Evolutionary conservation across 148 eudicot genomes (phyloP).

Genomic region (Silene conica): DNA sequence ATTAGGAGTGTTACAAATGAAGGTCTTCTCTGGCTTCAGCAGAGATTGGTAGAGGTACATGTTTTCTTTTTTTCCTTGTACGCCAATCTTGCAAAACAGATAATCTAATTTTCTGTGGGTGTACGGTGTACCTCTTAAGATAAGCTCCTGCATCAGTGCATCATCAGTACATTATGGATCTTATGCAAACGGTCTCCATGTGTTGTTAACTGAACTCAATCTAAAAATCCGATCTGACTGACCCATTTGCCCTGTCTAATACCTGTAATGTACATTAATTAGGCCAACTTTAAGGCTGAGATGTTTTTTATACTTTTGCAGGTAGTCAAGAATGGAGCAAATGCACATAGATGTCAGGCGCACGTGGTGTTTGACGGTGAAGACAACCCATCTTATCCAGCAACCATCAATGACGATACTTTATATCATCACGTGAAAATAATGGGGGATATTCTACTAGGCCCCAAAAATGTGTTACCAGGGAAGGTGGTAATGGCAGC

Average conservation of each 20-base stretch:
- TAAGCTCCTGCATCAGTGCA: background rate
- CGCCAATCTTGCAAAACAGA: background rate
- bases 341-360: conserved; percentile 48
- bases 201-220: background rate
- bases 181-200: background rate
- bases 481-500: conserved; percentile 58
- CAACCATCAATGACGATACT: conserved; percentile 47
- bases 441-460: conserved; percentile 46
- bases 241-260: background rate
- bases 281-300: background rate
- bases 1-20: conserved; percentile 73
- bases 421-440: conserved; percentile 47
- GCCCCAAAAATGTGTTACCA: conserved; percentile 43
- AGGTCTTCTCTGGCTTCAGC: conserved; percentile 52
- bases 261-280: background rate
- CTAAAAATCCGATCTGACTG: background rate
- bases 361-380: conserved; percentile 36
- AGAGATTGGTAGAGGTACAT: conserved; percentile 69
- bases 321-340: conserved; percentile 66
- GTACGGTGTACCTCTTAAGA: background rate
- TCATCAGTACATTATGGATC: background rate
- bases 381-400: conserved; percentile 54
- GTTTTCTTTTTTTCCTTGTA: background rate
- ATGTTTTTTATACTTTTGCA: conserved; percentile 9
- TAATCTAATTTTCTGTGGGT: background rate